Percentiles rank a stretch among this genome's conserved stretches.
phyloP scores from a whole-genome alignment of 495 filamentous ascomycete genomes.

The Penicillium lagena region DNA sequence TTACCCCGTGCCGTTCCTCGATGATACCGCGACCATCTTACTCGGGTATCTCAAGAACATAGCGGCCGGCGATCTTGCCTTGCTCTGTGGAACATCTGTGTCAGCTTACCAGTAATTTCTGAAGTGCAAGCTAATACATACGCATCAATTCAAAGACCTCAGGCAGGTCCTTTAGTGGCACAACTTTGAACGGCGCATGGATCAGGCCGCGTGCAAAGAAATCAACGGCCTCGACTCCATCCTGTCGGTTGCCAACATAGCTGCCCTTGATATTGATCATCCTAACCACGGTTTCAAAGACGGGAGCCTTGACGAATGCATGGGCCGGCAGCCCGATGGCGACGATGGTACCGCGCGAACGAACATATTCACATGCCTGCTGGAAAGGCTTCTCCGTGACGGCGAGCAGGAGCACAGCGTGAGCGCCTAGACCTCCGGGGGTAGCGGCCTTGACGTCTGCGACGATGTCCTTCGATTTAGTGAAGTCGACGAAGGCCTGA shows the following conservation, averaged over 20 bases:
- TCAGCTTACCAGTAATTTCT: neutral
- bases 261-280: conserved; percentile 92
- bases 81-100: conserved; percentile 31
- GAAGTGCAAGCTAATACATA: conserved; percentile 11
- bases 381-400: conserved; percentile 89
- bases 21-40: conserved; percentile 9
- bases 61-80: conserved; percentile 78
- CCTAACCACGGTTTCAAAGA: conserved; percentile 76
- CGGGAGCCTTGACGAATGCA: conserved; percentile 73
- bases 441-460: conserved; percentile 74
- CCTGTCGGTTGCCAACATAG: conserved; percentile 86
- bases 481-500: conserved; percentile 70
- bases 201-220: conserved; percentile 81
- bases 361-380: conserved; percentile 81
- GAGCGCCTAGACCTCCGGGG: conserved; percentile 71
- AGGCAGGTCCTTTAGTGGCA: conserved; percentile 69
- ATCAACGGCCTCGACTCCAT: conserved; percentile 78
- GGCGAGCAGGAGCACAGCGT: conserved; percentile 81
- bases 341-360: conserved; percentile 70
- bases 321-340: conserved; percentile 79
- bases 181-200: conserved; percentile 78
- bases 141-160: conserved; percentile 70
- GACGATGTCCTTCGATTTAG: conserved; percentile 65
- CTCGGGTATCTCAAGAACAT: conserved; percentile 70
- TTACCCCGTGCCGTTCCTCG: too few species aligned